Conservation (phyloP, 2,329 filamentous ascomycete species). For the Trichoderma simmonsii region DNA sequence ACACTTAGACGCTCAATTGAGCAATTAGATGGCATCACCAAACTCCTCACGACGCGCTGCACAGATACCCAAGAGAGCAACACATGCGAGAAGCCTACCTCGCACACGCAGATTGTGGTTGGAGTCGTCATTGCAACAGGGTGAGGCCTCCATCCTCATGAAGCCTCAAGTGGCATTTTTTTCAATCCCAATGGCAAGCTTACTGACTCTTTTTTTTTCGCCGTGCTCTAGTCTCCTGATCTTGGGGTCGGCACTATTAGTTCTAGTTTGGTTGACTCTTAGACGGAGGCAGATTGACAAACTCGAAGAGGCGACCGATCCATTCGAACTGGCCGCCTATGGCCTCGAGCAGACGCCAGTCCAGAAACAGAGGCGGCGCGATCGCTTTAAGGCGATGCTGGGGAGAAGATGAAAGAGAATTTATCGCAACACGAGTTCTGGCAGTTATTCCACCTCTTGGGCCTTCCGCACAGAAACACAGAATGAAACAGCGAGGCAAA, state of each 20-base stretch:
- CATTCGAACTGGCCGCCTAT: slow-evolving; percentile 11
- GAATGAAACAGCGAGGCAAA: background rate
- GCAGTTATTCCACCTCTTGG: background rate
- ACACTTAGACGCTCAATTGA: background rate
- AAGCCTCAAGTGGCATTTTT: background rate
- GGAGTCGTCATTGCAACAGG: background rate
- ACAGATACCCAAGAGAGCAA: slow-evolving; percentile 5
- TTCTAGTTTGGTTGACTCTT: slow-evolving; percentile 5
- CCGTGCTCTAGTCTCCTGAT: background rate
- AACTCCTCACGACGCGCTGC: background rate
- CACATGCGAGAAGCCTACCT: slow-evolving; percentile 11
- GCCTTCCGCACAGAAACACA: too few species aligned
- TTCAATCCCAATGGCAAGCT: background rate
- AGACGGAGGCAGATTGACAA: background rate
- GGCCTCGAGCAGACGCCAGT: background rate
- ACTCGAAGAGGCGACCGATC: slow-evolving; percentile 11
- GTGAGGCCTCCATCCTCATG: background rate
- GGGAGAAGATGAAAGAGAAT: background rate
- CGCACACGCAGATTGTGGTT: background rate
- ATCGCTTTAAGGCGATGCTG: background rate
- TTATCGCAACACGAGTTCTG: background rate
- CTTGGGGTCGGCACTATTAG: background rate
- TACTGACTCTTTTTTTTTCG: background rate
- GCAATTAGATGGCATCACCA: background rate
- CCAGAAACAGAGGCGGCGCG: slow-evolving; percentile 2